These are phyloP conservation scores for Pyrenochaeta sp. DNA, from an alignment of 2,329 filamentous ascomycete species.

Conservation along the genomic window DNA sequence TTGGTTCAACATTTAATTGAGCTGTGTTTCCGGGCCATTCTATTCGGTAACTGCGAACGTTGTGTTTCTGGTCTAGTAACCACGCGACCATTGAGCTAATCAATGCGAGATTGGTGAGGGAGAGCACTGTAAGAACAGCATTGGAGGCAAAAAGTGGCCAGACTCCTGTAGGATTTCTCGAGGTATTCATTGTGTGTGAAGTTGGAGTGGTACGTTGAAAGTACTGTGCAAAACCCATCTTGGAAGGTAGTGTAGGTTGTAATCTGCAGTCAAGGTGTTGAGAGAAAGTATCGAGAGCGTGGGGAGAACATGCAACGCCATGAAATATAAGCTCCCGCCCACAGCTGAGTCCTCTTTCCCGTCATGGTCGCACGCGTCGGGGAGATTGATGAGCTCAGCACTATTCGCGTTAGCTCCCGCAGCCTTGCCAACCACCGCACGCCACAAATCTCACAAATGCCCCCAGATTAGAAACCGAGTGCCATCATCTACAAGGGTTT, in stretches of 20 bases:
- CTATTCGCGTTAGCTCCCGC: conserved; percentile 16
- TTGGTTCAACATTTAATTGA: conserved; percentile 32
- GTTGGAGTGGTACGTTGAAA: conserved; percentile 6
- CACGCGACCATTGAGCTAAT: conserved; percentile 47
- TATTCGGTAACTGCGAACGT: conserved; percentile 31
- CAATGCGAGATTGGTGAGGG: conserved; percentile 39
- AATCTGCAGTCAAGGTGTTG: neutral
- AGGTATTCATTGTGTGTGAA: conserved; percentile 11
- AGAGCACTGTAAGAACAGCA: conserved; percentile 37
- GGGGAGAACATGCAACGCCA: too few species aligned
- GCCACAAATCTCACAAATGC: conserved; percentile 6
- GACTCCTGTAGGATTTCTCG: conserved; percentile 4
- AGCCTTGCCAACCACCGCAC: conserved; percentile 17
- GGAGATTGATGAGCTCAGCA: conserved; percentile 17
- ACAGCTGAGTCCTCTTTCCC: conserved; percentile 18
- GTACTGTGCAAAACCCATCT: conserved; percentile 14
- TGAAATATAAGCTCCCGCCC: conserved; percentile 14
- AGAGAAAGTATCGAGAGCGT: neutral
- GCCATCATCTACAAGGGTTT: conserved; percentile 4
- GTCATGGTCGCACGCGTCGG: conserved; percentile 18
- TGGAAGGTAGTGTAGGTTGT: conserved; percentile 1
- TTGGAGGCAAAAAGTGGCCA: conserved; percentile 33
- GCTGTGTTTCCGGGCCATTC: conserved; percentile 32
- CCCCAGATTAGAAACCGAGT: conserved; percentile 13
- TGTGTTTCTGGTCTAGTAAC: conserved; percentile 39